phyloP scores from a whole-genome alignment of 2,329 filamentous ascomycete genomes.

The Ophiocordyceps camponoti-floridani region DNA sequence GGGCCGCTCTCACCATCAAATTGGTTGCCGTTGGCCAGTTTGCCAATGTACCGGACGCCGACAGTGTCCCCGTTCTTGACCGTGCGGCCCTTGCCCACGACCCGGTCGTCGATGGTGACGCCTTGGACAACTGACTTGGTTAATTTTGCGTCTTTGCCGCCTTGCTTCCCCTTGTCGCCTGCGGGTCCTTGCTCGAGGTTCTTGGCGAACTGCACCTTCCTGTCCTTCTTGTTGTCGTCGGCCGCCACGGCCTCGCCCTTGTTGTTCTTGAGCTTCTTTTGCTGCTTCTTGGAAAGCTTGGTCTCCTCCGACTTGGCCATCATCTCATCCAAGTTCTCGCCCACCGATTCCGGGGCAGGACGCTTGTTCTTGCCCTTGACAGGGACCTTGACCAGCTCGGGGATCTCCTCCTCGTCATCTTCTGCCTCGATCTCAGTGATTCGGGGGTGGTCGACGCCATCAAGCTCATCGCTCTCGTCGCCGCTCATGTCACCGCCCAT shows the following conservation, averaged over 20 bases:
- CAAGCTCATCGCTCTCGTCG: slow-evolving; percentile 59
- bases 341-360: slow-evolving; percentile 60
- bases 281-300: slow-evolving; percentile 88
- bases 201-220: slow-evolving; percentile 99
- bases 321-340: slow-evolving; percentile 63
- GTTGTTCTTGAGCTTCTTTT: slow-evolving; percentile 98
- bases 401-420: slow-evolving; percentile 52
- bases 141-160: slow-evolving; percentile 29
- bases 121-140: slow-evolving; percentile 60
- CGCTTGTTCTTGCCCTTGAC: slow-evolving; percentile 93
- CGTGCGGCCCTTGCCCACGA: slow-evolving; percentile 64
- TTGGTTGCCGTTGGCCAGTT: slow-evolving; percentile 83
- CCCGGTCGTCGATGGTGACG: slow-evolving; percentile 90
- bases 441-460: slow-evolving; percentile 61
- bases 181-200: slow-evolving; percentile 95
- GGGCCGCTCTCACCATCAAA: slow-evolving; percentile 58
- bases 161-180: slow-evolving; percentile 27
- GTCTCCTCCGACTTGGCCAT: slow-evolving; percentile 60
- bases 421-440: slow-evolving; percentile 70
- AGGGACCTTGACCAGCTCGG: slow-evolving; percentile 39
- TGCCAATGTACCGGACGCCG: slow-evolving; percentile 95
- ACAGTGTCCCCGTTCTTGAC: slow-evolving; percentile 85
- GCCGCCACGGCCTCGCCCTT: slow-evolving; percentile 65
- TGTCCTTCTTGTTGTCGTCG: slow-evolving; percentile 46
- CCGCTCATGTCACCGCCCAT: slow-evolving; percentile 57